These are phyloP conservation scores for Lachancea fermentati DNA, from an alignment of 805 yeast genomes.

Conservation along the genomic window DNA sequence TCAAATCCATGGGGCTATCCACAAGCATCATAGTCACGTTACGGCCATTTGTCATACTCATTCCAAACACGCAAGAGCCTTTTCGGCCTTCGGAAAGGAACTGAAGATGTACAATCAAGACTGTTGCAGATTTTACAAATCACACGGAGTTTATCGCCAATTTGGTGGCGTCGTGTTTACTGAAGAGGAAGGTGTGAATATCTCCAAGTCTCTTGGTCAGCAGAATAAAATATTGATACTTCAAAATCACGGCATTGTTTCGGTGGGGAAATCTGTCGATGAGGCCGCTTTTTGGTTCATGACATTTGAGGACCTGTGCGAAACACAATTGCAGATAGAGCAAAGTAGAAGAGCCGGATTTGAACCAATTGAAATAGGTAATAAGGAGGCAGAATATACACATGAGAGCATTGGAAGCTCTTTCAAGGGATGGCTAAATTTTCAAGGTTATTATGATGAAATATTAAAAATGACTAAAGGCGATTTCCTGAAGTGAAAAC, in stretches of 20 bases:
- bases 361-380: slow-evolving; percentile 40
- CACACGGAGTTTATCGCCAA: slow-evolving; percentile 57
- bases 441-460: slow-evolving; percentile 60
- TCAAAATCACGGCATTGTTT: slow-evolving; percentile 67
- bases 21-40: slow-evolving; percentile 61
- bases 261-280: slow-evolving; percentile 64
- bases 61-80: slow-evolving; percentile 58
- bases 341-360: slow-evolving; percentile 37
- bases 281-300: slow-evolving; percentile 67
- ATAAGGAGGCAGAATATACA: slow-evolving; percentile 65
- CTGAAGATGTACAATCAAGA: slow-evolving; percentile 80
- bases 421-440: slow-evolving; percentile 63
- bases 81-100: slow-evolving; percentile 55
- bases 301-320: slow-evolving; percentile 57
- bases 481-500: slow-evolving; percentile 15
- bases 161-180: slow-evolving; percentile 79
- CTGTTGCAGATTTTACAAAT: slow-evolving; percentile 58
- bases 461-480: slow-evolving; percentile 34
- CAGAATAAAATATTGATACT: slow-evolving; percentile 48
- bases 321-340: slow-evolving; percentile 58
- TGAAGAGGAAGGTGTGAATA: slow-evolving; percentile 51
- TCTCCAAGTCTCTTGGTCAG: slow-evolving; percentile 55
- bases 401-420: slow-evolving; percentile 54
- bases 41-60: slow-evolving; percentile 70
- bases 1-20: slow-evolving; percentile 61